Percentiles rank a stretch among this genome's conserved stretches.
These are phyloP conservation scores for Penicillium silybi DNA, from an alignment of 495 filamentous ascomycete genomes.

Conservation along the genomic window DNA sequence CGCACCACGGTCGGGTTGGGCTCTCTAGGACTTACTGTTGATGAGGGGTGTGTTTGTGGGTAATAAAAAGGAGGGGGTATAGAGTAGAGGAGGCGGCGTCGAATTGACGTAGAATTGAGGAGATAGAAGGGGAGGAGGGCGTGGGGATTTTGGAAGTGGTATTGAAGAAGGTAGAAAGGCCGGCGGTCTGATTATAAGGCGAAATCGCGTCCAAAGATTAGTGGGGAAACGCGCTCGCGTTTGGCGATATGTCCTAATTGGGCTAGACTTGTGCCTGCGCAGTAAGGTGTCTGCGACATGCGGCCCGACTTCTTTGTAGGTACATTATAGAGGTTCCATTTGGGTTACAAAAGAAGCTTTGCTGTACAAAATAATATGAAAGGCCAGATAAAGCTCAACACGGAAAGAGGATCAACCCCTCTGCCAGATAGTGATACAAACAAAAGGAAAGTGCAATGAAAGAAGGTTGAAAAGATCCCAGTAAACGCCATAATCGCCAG, in stretches of 20 bases:
- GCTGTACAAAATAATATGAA: slow-evolving; percentile 10
- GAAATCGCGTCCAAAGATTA: slow-evolving; percentile 36
- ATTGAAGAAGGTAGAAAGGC: slow-evolving; percentile 18
- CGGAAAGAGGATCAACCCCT: neutral
- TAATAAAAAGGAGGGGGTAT: neutral
- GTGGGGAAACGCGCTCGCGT: slow-evolving; percentile 35
- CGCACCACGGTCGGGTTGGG: slow-evolving; percentile 9
- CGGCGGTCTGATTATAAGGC: slow-evolving; percentile 23
- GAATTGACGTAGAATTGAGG: neutral
- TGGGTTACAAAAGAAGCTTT: neutral
- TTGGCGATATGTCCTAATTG: slow-evolving; percentile 36
- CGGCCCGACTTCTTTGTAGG: neutral
- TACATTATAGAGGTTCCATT: neutral
- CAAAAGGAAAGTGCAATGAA: slow-evolving; percentile 3
- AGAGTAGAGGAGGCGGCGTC: slow-evolving; percentile 1
- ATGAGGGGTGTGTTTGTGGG: slow-evolving; percentile 15
- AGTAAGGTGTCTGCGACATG: slow-evolving; percentile 1
- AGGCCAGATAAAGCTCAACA: neutral
- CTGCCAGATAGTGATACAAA: slow-evolving; percentile 9
- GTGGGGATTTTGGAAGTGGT: slow-evolving; percentile 12
- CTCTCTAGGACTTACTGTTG: slow-evolving; percentile 37
- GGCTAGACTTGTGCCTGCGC: slow-evolving; percentile 29
- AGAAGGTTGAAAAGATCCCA: slow-evolving; percentile 9
- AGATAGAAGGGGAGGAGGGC: neutral
- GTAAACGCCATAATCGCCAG: slow-evolving; percentile 34